Percentiles rank a stretch among this genome's conserved stretches.
phyloP scores from a whole-genome alignment of 2,329 filamentous ascomycete species.

The Paecilomyces formosus region DNA sequence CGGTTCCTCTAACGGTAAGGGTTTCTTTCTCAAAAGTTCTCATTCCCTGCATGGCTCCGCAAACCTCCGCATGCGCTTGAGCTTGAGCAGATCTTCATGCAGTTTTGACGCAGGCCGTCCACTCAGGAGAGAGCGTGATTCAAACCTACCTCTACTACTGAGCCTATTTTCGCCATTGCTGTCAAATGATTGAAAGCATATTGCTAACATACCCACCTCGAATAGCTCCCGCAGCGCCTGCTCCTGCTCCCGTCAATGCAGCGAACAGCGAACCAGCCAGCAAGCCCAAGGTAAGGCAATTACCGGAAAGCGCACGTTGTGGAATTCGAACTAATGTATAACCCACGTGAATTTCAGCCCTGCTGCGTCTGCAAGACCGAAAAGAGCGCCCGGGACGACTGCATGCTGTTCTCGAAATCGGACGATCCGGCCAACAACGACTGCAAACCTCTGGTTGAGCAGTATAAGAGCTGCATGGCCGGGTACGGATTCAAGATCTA shows the following conservation, averaged over 20 bases:
- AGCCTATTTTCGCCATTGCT: neutral
- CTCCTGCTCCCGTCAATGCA: slow-evolving; percentile 14
- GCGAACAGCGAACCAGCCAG: slow-evolving; percentile 13
- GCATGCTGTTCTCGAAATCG: slow-evolving; percentile 92
- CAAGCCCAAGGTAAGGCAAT: slow-evolving; percentile 31
- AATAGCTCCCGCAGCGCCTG: neutral
- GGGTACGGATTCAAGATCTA: slow-evolving; percentile 75
- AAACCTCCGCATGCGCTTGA: neutral
- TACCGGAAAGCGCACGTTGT: neutral
- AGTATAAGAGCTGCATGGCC: slow-evolving; percentile 88
- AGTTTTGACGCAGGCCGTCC: neutral
- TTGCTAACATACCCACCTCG: neutral
- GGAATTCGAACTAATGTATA: neutral
- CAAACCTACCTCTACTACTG: neutral
- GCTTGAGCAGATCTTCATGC: neutral
- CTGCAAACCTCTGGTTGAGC: slow-evolving; percentile 72
- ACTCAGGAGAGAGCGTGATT: neutral
- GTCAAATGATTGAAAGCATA: neutral
- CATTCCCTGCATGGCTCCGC: slow-evolving; percentile 1
- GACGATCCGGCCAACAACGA: slow-evolving; percentile 69
- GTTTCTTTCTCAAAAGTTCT: neutral
- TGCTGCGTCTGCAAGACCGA: slow-evolving; percentile 98
- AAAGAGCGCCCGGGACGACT: slow-evolving; percentile 88
- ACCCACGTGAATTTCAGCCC: slow-evolving; percentile 50
- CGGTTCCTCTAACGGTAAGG: slow-evolving; percentile 26